A percentile compares a stretch with the other conserved stretches of the same genome.
Evolutionary conservation across 805 yeast genomes (phyloP).

Genomic region (Metschnikowia cubensis): DNA sequence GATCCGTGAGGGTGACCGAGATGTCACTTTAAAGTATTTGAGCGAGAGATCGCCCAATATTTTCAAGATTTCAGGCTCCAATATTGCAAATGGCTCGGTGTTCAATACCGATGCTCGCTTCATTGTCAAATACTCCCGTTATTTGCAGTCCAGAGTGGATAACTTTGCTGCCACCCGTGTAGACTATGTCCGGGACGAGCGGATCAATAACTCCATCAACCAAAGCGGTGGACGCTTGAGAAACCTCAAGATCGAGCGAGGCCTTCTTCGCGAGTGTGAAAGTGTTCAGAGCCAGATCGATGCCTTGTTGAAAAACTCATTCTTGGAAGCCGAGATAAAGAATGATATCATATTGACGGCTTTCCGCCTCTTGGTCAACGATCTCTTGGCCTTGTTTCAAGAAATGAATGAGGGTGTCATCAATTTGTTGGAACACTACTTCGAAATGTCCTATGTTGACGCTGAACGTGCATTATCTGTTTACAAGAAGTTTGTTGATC

Average conservation of each 20-base stretch:
- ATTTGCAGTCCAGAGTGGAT: constrained; percentile 61
- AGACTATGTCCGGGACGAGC: constrained; percentile 77
- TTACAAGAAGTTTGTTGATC: constrained; percentile 78
- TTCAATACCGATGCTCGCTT: constrained; percentile 48
- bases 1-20: constrained; percentile 86
- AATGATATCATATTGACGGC: constrained; percentile 83
- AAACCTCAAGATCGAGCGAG: constrained; percentile 64
- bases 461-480: constrained; percentile 84
- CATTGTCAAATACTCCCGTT: constrained; percentile 64
- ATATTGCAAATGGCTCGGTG: constrained; percentile 36
- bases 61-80: constrained; percentile 42
- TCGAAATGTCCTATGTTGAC: constrained; percentile 82
- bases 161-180: constrained; percentile 61
- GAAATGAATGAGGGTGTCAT: constrained; percentile 94
- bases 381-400: constrained; percentile 80
- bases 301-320: constrained; percentile 67
- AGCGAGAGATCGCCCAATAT: constrained; percentile 45
- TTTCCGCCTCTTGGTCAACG: constrained; percentile 86
- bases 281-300: constrained; percentile 80
- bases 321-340: constrained; percentile 72
- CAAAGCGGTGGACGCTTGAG: constrained; percentile 60
- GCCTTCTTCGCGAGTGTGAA: constrained; percentile 79
- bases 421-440: constrained; percentile 87
- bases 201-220: constrained; percentile 41
- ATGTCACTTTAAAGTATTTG: constrained; percentile 64